phyloP scores from a whole-genome alignment of 345 rosid genomes.

The Citrus maxima region DNA sequence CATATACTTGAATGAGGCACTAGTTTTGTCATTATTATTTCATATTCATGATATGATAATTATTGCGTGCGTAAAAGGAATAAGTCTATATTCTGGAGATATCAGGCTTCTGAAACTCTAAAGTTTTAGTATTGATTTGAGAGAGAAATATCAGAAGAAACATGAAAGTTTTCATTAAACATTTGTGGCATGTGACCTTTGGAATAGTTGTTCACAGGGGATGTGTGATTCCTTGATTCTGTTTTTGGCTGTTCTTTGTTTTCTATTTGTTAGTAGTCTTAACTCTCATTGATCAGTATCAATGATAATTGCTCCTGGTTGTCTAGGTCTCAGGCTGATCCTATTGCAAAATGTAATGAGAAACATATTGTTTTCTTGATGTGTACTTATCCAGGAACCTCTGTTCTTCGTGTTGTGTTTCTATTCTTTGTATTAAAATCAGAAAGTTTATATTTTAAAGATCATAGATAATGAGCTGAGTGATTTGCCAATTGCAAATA shows the following conservation, averaged over 20 bases:
- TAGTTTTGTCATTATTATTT: conserved; percentile 1
- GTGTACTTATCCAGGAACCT: neutral
- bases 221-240: neutral
- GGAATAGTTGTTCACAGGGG: neutral
- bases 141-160: conserved; percentile 2
- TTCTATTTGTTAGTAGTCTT: neutral
- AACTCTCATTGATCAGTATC: neutral
- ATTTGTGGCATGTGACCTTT: neutral
- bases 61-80: neutral
- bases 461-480: neutral
- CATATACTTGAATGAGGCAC: conserved; percentile 7
- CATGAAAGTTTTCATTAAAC: neutral
- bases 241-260: conserved; percentile 1
- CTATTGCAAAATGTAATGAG: neutral
- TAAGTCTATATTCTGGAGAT: neutral
- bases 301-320: neutral
- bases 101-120: neutral
- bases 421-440: neutral
- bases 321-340: neutral
- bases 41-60: neutral
- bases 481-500: neutral
- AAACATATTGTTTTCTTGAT: neutral
- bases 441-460: neutral
- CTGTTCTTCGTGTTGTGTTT: neutral
- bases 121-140: neutral